Evolutionary conservation across 208 protist species (phyloP).

Genomic region (Crithidia brevicula): DNA sequence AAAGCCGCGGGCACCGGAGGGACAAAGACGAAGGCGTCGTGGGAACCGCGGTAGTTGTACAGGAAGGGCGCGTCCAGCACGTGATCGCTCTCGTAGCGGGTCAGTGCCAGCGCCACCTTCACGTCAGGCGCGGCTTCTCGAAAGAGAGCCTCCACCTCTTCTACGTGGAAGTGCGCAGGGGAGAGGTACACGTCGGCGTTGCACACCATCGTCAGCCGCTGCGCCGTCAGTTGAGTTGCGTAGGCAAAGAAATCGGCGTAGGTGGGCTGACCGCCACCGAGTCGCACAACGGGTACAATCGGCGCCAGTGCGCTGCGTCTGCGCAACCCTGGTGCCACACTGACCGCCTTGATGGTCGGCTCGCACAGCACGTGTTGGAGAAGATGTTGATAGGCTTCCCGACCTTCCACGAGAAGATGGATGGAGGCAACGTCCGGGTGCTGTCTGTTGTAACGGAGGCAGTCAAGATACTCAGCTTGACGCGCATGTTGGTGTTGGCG

Average conservation of each 20-base stretch:
- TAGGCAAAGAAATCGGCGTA: constrained; percentile 82
- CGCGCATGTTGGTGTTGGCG: constrained; percentile 34
- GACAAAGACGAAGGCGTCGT: constrained; percentile 83
- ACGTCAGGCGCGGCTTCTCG: not conserved
- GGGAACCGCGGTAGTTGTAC: constrained; percentile 82
- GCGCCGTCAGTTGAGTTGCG: constrained; percentile 62
- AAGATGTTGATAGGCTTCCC: constrained; percentile 62
- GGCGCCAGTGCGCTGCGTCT: constrained; percentile 1
- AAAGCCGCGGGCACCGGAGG: constrained; percentile 58
- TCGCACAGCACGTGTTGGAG: constrained; percentile 38
- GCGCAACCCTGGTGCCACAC: not conserved
- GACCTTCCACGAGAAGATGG: constrained; percentile 71
- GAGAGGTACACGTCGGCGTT: constrained; percentile 87
- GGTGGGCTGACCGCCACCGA: constrained; percentile 35
- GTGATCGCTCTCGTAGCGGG: constrained; percentile 75
- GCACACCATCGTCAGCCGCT: constrained; percentile 76
- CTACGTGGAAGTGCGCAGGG: constrained; percentile 33
- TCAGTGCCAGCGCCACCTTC: constrained; percentile 66
- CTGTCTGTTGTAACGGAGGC: constrained; percentile 50
- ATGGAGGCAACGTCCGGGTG: constrained; percentile 60
- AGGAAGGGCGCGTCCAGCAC: constrained; percentile 55
- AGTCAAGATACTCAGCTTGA: constrained; percentile 78
- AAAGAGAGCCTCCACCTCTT: constrained; percentile 40
- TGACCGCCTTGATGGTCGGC: not conserved
- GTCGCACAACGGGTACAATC: constrained; percentile 50